Base-by-base conservation (phyloP, 495 filamentous ascomycete species). In the Chaetomium tenue region DNA sequence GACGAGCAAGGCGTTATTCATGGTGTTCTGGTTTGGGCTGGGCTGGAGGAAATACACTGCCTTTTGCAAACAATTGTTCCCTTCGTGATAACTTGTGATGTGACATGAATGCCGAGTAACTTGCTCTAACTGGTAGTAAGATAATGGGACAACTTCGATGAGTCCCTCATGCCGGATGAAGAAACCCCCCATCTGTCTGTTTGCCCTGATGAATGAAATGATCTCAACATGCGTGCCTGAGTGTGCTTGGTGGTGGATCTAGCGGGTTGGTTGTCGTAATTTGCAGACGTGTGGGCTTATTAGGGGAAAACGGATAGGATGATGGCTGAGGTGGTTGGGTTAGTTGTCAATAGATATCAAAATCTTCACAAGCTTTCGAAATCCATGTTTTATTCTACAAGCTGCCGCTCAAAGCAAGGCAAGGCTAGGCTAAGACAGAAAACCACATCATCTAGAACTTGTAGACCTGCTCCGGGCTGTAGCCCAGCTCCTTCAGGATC, bases 391-490 rank as follows among this genome's bases (percentile, higher is more conserved):
- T 44, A 46, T 40, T 26, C n/a, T 50, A n/a, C 46, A n/a, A 33
- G 52, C 52, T 56, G 54, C 39, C 33, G 33, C 33, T 37, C 33
- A 37, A 37, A 11, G 8, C 33, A 37, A 37, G 33, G 16, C 40
- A 18, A 56, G 28, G 52, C 54, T n/a, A 58, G 39, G 37, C 20
- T 26, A 20, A 13, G 15, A 6, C 1, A 25, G 46, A 42, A 23
- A 44, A 48, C 55, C 9, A 26, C 40, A 16, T 4, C 48, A 63
- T 52, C 48, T 46, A 98, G 76, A 98, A 98, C 83, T 98, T 98
- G 82, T 90, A 98, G 28, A 98, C 95, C 82, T 98, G 95, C 52
- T 97, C 94, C 79, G 91, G 82, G 61, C 71, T 83, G 80, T 97
- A 98, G 20, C 94, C 94, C 58, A 98, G 77, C 74, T 98, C 92